Base-by-base conservation (phyloP, 108 stramenopile species). In the Epithemia pelagica region DNA sequence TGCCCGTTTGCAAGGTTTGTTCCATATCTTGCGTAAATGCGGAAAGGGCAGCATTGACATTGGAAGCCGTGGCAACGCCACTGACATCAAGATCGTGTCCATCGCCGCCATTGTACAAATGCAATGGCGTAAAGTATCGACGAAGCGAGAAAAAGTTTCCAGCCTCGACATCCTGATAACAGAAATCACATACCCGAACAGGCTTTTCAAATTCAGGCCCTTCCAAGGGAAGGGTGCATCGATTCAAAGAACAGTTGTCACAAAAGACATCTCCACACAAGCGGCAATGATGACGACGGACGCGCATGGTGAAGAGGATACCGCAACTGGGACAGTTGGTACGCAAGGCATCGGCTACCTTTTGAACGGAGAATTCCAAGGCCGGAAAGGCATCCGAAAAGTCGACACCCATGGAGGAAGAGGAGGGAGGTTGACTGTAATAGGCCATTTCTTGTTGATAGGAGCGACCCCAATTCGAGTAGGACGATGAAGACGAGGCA, bases 191-290 rank as follows among this genome's bases (percentile, higher is more conserved):
- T 61, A 89, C 79, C 5, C 91, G 74, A 10, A 92, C 91, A 19
- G 87, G 82, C 22, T 73, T 73, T 15, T 76, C 80, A 60, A 75
- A 92, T 64, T 89, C 88, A 1, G 71, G 54, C 30, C 88, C 91
- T 27, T 84, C 81, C 37, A 85, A 70, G 23, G 91, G 88, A 32
- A 94, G 64, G 1, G 80, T 75, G 5, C 79, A 74, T 5, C 83
- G 80, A 68, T 82, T 67, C 32, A 62, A 65, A 46, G 77, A 79
- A 58, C 73, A 96, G 24, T 68, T 64, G 65, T 94, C 82, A 76
- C 96, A 97, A 78, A 94, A 97, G 28, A 97, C 85, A 67, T 95
- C 94, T 15, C 96, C 96, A 62, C 95, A 96, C 33, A 97, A 61
- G 22, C 96, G 86, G 77, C 96, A 97, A 67, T 97, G 96, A 74